Conservation (phyloP, 768 basidiomycete genomes). For the Candolleomyces eurysporus region DNA sequence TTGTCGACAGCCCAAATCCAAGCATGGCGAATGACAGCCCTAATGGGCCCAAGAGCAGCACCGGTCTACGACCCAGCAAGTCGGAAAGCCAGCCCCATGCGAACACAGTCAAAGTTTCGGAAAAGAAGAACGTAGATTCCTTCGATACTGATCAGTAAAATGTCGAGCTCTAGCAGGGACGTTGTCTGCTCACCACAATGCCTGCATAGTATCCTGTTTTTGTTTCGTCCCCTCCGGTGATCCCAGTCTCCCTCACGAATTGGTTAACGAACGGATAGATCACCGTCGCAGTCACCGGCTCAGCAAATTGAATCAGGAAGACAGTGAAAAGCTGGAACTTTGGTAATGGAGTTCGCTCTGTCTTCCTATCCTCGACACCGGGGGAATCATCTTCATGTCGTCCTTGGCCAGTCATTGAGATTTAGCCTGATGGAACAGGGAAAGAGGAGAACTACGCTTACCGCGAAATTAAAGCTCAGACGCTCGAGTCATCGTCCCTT, state of each 20-base stretch:
- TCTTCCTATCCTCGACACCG: not conserved
- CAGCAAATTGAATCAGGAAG: slow-evolving; percentile 40
- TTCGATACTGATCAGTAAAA: slow-evolving; percentile 11
- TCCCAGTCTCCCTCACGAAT: slow-evolving; percentile 42
- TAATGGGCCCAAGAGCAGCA: slow-evolving; percentile 40
- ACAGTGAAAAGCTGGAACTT: slow-evolving; percentile 37
- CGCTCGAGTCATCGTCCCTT: too few relatives aligned
- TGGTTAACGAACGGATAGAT: slow-evolving; percentile 48
- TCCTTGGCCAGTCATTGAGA: not conserved
- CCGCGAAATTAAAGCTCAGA: too few relatives aligned
- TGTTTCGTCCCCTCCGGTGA: slow-evolving; percentile 42
- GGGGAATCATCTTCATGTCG: not conserved
- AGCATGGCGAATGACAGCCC: slow-evolving; percentile 39
- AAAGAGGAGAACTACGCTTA: too few relatives aligned
- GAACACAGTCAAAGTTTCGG: slow-evolving; percentile 42
- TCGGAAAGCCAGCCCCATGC: slow-evolving; percentile 47
- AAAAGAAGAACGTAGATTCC: slow-evolving; percentile 45
- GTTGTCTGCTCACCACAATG: slow-evolving; percentile 35
- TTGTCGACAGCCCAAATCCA: slow-evolving; percentile 40
- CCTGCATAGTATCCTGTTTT: slow-evolving; percentile 50
- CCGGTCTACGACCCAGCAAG: slow-evolving; percentile 40
- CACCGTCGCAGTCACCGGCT: slow-evolving; percentile 44
- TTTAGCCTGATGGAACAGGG: not conserved
- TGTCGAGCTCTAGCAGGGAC: not conserved
- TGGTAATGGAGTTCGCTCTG: slow-evolving; percentile 36